Base-by-base conservation (phyloP, 768 basidiomycete genomes). In the Podaxis sp. region DNA sequence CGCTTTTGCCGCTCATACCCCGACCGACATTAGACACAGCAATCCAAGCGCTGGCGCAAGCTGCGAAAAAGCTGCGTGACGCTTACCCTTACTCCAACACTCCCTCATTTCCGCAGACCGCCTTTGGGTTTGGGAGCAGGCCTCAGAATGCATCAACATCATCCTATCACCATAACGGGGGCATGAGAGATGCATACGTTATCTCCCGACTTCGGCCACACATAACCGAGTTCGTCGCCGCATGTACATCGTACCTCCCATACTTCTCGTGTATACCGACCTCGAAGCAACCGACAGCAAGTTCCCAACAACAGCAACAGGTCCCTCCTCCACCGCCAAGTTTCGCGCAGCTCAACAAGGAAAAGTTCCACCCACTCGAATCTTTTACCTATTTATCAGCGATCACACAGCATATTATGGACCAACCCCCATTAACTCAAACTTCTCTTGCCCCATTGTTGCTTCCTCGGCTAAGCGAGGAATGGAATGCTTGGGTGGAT, bases 161-260 rank as follows among this genome's bases (percentile, higher is more conserved):
- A 49, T 60, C 65, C 49, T 66, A 50, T 51, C 65, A 44, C 22
- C 72, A 70, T 44, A 77, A 77, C 57, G 73, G 82, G 53, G 84
- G 84, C 40, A 94, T 93, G 90, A 87, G 93, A 64, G 88, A 92
- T 62, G 85, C 87, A 5, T 95, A 95, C 72, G 82, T 94, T 66
- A 74, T 86, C 41, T 90, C 87, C 17, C 83, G 93, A 59, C 78
- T 95, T 17, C 84, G 88, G 53, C 88, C 89, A 15, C 87, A 89
- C 73, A 85, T 93, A 55, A 76, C 80, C 56, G 92, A 93, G 56
- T 95, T 91, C 67, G 86, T 88, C 33, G 83, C 92, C 2, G 84
- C 88, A 33, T 90, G 85, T 72, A 82, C 87, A 72, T 89, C 93
- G 5, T 95, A 94, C 71, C 84, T 94, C 52, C 91, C 90, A 2